Evolutionary conservation across 305 asterid species (phyloP), one percentile per base, ranked within the genome.

Genomic region (Euphrasia arctica): DNA sequence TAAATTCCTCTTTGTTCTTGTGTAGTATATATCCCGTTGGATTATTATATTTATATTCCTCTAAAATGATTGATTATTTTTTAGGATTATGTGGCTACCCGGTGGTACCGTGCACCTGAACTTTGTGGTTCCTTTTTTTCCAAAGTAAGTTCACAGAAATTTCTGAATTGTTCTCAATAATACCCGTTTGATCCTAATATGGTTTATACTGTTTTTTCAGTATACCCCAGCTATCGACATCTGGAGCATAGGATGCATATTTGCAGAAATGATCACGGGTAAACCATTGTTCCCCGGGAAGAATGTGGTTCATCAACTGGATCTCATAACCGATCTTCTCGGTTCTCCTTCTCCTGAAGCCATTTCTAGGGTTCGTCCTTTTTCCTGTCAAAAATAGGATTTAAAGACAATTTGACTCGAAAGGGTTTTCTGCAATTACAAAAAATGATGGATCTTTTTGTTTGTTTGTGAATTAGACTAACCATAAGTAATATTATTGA

Each of bases 21-120:
- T 49, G 71, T 54, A 51, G 58, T 70, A 70, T 70, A 62, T 65
- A 60, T 71, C 58, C 25, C 50, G 12, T 45, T 50, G 18, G 12
- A 63, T 28, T 65, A 62, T 63, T 18, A 8, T 54, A 11, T 54
- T 54, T 70, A 6, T 45, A 18, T 18, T 58, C 56, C 39, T 48
- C 43, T 59, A 54, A 66, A 58, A 69, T 67, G 72, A 7, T 62
- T 75, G 68, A 55, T 71, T 68, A 22, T 69, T 58, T 80, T 13
- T 34, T 48, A 91, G 98, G 98, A 91, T 78, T 91, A 89, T 64
- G 98, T 91, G 76, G 98, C 98, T 31, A 91, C 98, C 64, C 95
- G 95, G 75, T 91, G 98, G 98, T 91, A 88, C 79, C 96, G 98
- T 65, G 98, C 98, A 74, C 98, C 96, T 71, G 96, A 91, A 73